These are phyloP conservation scores for Neurospora hispaniola DNA, from an alignment of 495 filamentous ascomycete species.

Conservation along the genomic window DNA sequence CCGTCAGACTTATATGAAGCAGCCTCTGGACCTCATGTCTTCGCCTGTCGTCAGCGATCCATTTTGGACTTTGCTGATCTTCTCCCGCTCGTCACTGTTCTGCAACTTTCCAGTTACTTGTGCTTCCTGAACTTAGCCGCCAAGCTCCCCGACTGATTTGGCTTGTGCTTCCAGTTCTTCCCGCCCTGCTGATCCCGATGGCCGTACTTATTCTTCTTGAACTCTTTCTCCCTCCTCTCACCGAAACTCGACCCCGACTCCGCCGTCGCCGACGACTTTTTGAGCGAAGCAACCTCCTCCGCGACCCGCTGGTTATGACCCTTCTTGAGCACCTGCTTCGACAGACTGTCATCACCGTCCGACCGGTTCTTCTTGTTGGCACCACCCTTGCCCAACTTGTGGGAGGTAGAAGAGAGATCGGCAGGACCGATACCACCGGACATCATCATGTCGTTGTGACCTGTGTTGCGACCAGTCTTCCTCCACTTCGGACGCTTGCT, in stretches of 20 bases:
- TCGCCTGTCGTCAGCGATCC: not conserved
- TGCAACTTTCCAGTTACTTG: not conserved
- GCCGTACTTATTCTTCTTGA: not conserved
- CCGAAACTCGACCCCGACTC: not conserved
- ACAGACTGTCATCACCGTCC: not conserved
- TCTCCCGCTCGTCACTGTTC: not conserved
- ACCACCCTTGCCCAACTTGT: not conserved
- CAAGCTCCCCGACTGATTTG: not conserved
- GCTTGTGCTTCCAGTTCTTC: not conserved
- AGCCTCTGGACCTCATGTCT: not conserved
- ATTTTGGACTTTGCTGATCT: not conserved
- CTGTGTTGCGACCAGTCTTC: not conserved
- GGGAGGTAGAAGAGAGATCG: not conserved
- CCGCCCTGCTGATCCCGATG: not conserved
- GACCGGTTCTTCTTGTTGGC: not conserved
- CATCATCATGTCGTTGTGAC: constrained; percentile 6
- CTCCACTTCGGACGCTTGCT: not conserved
- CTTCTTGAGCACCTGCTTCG: constrained; percentile 7
- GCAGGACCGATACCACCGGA: constrained; percentile 10
- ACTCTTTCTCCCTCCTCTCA: not conserved
- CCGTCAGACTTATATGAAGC: not conserved
- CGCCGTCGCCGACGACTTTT: not conserved
- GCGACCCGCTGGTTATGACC: constrained; percentile 7
- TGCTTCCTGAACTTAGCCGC: not conserved
- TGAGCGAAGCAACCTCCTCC: not conserved